These are phyloP conservation scores for Dalechampia spathulata DNA, from an alignment of 441 rosid species.

Conservation along the genomic window DNA sequence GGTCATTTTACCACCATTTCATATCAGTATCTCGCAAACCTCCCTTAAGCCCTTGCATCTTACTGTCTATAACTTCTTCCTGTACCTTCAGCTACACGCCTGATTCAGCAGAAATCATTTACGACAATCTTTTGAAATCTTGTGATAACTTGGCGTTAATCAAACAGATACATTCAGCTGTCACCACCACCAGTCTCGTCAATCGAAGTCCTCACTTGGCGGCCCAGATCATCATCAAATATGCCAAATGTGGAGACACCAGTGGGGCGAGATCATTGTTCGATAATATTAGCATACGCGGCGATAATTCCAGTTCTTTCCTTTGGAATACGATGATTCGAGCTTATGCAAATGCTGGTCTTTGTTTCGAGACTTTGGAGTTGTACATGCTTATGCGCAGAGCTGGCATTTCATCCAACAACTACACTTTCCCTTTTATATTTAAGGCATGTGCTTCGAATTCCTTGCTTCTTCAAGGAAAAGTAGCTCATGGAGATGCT, in stretches of 20 bases:
- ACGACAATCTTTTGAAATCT: slow-evolving; percentile 23
- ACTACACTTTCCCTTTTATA: slow-evolving; percentile 41
- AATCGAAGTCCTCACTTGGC: slow-evolving; percentile 27
- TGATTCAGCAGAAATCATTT: slow-evolving; percentile 20
- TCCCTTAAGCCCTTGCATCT: slow-evolving; percentile 7
- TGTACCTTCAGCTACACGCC: slow-evolving; percentile 18
- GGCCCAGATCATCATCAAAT: slow-evolving; percentile 33
- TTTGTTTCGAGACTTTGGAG: slow-evolving; percentile 27
- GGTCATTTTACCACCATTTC: no score
- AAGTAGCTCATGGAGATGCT: slow-evolving; percentile 31
- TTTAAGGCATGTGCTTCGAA: slow-evolving; percentile 38
- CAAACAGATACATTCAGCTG: slow-evolving; percentile 39
- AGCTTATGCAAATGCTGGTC: slow-evolving; percentile 34
- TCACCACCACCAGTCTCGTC: slow-evolving; percentile 25
- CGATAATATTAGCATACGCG: slow-evolving; percentile 12
- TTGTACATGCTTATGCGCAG: slow-evolving; percentile 36
- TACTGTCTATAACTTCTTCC: not conserved
- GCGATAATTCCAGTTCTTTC: slow-evolving; percentile 27
- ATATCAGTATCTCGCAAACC: slow-evolving; percentile 9
- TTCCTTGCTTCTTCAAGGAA: slow-evolving; percentile 21
- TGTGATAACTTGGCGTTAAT: slow-evolving; percentile 24
- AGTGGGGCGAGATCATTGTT: slow-evolving; percentile 29
- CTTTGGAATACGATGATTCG: slow-evolving; percentile 49
- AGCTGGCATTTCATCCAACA: slow-evolving; percentile 33
- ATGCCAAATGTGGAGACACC: slow-evolving; percentile 28